Percentiles rank a stretch among this genome's conserved stretches.
Conservation (phyloP, 2,329 filamentous ascomycete genomes). For the Fusarium humuli region DNA sequence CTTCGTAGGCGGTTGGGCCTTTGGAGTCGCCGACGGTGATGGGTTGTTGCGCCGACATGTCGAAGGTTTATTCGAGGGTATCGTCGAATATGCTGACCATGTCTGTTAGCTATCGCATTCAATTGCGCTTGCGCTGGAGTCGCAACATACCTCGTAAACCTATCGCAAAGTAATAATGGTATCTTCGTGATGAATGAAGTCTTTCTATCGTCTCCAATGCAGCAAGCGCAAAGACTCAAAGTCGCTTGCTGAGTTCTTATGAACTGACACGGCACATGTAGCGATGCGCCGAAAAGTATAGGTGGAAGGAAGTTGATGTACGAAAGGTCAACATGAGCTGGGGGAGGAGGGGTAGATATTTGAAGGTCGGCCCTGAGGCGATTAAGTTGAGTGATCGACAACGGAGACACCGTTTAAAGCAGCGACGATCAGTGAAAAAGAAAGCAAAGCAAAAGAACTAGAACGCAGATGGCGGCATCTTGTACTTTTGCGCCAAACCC, state of each 20-base stretch:
- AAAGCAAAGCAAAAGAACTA: slow-evolving; percentile 7
- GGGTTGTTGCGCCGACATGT: slow-evolving; percentile 29
- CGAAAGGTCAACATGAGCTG: slow-evolving; percentile 39
- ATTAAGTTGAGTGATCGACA: slow-evolving; percentile 26
- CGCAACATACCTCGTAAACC: slow-evolving; percentile 30
- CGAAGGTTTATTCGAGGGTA: slow-evolving; percentile 23
- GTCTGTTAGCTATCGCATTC: neutral
- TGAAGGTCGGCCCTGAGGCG: slow-evolving; percentile 26
- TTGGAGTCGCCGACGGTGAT: slow-evolving; percentile 39
- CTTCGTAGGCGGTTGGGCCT: slow-evolving; percentile 34
- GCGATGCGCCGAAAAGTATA: slow-evolving; percentile 50
- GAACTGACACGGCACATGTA: slow-evolving; percentile 58
- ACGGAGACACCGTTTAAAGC: slow-evolving; percentile 31
- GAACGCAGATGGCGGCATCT: slow-evolving; percentile 15
- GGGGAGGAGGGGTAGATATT: slow-evolving; percentile 20
- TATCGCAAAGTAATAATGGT: slow-evolving; percentile 11
- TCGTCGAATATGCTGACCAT: slow-evolving; percentile 8
- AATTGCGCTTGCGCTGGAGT: neutral
- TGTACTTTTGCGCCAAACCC: slow-evolving; percentile 9
- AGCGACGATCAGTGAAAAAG: slow-evolving; percentile 26
- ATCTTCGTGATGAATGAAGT: slow-evolving; percentile 55
- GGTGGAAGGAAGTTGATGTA: slow-evolving; percentile 18
- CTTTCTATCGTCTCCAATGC: slow-evolving; percentile 65
- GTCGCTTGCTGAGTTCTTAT: slow-evolving; percentile 67
- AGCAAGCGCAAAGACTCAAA: slow-evolving; percentile 77